Conservation (phyloP, 2,329 filamentous ascomycete species). For the Colletotrichum sp. region DNA sequence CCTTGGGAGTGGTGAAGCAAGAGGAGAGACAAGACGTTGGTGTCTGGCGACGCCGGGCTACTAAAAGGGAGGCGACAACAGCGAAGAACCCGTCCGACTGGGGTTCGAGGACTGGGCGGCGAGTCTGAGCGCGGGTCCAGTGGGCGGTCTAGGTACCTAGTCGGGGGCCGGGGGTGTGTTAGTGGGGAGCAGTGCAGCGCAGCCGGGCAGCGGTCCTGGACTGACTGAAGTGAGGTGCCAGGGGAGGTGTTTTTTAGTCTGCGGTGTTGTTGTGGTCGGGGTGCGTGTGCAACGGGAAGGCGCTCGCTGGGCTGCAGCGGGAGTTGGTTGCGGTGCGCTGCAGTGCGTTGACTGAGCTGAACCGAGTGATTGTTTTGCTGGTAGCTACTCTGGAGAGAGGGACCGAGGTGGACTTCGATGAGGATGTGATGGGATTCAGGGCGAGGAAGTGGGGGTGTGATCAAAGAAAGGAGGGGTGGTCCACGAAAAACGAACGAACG, state of each 20-base stretch:
- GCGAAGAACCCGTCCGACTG: conserved; percentile 11
- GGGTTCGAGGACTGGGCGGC: conserved; percentile 14
- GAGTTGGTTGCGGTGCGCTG: not conserved
- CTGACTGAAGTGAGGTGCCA: not conserved
- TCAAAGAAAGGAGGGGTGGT: not conserved
- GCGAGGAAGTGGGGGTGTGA: conserved; percentile 4
- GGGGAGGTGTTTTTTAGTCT: not conserved
- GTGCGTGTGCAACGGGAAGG: not conserved
- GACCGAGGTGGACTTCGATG: not conserved
- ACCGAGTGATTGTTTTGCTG: not conserved
- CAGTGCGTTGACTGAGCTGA: not conserved
- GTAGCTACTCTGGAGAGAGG: not conserved
- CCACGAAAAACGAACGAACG: not conserved
- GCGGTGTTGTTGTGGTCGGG: not conserved
- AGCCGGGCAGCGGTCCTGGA: not conserved
- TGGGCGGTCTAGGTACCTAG: not conserved
- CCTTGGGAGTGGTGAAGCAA: conserved; percentile 24
- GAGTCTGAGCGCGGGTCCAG: conserved; percentile 9
- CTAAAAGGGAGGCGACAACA: conserved; percentile 18
- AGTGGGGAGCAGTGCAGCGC: not conserved
- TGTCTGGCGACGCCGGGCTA: conserved; percentile 18
- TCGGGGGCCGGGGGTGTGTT: not conserved
- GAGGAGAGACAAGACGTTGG: conserved; percentile 22
- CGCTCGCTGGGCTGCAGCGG: not conserved
- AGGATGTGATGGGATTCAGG: not conserved